Conservation (phyloP, 2,329 filamentous ascomycete species). For the Fusarium verticillioides region DNA sequence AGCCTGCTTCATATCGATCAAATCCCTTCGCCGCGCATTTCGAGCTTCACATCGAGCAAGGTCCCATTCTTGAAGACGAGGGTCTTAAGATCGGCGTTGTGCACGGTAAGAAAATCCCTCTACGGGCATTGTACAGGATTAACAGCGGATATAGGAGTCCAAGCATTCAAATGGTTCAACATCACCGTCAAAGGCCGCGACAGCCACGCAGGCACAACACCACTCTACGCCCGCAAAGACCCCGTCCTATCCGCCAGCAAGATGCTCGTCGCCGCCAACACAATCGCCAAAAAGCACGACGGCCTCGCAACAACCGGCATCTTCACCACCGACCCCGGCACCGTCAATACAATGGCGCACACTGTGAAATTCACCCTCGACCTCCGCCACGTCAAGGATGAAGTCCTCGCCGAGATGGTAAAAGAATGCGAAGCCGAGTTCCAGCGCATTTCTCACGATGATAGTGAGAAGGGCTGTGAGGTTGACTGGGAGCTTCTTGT, state of each 20-base stretch:
- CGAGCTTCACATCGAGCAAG: neutral
- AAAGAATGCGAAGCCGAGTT: neutral
- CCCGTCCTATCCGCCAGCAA: neutral
- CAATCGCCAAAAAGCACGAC: neutral
- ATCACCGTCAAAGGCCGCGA: constrained; percentile 1
- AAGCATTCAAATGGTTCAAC: constrained; percentile 16
- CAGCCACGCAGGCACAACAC: constrained; percentile 14
- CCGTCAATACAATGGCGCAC: constrained; percentile 7
- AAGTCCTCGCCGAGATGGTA: neutral
- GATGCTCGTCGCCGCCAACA: constrained; percentile 7
- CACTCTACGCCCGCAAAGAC: constrained; percentile 11
- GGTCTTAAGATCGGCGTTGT: constrained; percentile 6
- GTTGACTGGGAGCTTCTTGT: neutral
- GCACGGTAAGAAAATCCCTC: rapidly evolving
- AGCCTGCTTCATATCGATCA: neutral
- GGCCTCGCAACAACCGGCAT: neutral
- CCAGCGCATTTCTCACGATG: neutral
- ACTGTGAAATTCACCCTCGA: neutral
- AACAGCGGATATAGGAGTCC: neutral
- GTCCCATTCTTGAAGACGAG: neutral
- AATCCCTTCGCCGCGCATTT: constrained; percentile 6
- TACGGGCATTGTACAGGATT: no score
- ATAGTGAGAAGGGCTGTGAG: constrained; percentile 7
- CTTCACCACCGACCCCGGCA: neutral
- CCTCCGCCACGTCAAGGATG: neutral